Evolutionary conservation across 2,329 filamentous ascomycete species (phyloP).

Genomic region (Beauveria sp.): DNA sequence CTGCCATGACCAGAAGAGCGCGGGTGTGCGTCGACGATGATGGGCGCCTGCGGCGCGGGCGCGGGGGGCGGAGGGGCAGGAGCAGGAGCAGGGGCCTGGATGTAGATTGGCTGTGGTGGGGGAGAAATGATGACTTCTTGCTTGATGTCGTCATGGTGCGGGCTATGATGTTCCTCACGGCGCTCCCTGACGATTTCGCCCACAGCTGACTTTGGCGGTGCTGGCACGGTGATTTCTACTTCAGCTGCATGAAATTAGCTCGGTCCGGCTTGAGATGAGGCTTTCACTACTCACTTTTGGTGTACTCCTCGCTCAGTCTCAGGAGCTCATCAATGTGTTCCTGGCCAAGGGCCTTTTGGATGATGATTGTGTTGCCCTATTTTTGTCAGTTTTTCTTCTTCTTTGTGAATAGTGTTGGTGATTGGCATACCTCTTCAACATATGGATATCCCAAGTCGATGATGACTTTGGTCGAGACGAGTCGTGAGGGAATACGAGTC

Average conservation of each 20-base stretch:
- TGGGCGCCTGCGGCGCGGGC: slow-evolving; percentile 20
- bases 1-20: slow-evolving; percentile 20
- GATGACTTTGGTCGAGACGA: slow-evolving; percentile 74
- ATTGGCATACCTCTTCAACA: slow-evolving; percentile 64
- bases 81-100: slow-evolving; percentile 14
- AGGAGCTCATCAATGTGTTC: slow-evolving; percentile 89
- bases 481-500: slow-evolving; percentile 74
- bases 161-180: slow-evolving; percentile 11
- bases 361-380: slow-evolving; percentile 71
- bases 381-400: slow-evolving; percentile 20
- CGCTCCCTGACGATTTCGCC: slow-evolving; percentile 43
- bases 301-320: slow-evolving; percentile 71
- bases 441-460: slow-evolving; percentile 82
- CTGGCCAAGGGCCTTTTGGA: slow-evolving; percentile 78
- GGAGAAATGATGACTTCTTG: slow-evolving; percentile 31
- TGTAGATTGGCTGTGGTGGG: slow-evolving; percentile 11
- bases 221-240: slow-evolving; percentile 32
- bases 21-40: slow-evolving; percentile 27
- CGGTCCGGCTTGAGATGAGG: not conserved
- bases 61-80: slow-evolving; percentile 13
- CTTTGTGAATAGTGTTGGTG: not conserved
- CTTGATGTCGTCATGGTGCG: slow-evolving; percentile 17
- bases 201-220: slow-evolving; percentile 33
- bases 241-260: slow-evolving; percentile 27
- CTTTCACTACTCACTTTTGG: slow-evolving; percentile 38